Percentiles rank a stretch among this genome's conserved stretches.
phyloP scores from a whole-genome alignment of 1,139 yeast genomes.

The Saccharomyces pastorianus region DNA sequence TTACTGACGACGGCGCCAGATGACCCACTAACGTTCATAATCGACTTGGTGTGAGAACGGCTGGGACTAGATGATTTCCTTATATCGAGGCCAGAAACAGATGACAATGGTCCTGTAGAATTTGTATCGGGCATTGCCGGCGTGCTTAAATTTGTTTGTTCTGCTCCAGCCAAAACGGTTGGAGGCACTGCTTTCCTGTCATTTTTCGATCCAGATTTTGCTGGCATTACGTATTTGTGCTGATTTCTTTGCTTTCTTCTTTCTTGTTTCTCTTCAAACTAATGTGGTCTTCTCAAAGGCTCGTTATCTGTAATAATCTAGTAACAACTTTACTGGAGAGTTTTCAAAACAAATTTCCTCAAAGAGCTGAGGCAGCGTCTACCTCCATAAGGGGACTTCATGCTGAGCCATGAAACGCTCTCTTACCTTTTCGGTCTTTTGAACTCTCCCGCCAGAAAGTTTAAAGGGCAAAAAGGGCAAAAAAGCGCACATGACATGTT shows the following conservation, averaged over 20 bases:
- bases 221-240: background rate
- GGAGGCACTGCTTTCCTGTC: background rate
- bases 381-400: background rate
- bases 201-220: background rate
- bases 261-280: background rate
- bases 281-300: background rate
- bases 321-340: background rate
- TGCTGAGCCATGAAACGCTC: background rate
- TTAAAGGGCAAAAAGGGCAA: background rate
- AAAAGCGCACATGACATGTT: background rate
- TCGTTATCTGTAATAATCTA: background rate
- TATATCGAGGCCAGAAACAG: background rate
- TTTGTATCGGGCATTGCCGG: background rate
- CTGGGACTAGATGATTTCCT: background rate
- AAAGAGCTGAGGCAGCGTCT: background rate
- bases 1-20: slow-evolving; percentile 33
- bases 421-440: slow-evolving; percentile 1
- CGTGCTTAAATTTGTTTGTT: background rate
- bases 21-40: slow-evolving; percentile 30
- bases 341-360: background rate
- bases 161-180: background rate
- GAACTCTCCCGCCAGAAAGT: background rate
- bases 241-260: background rate
- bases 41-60: slow-evolving; percentile 25
- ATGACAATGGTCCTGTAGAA: background rate